phyloP scores from a whole-genome alignment of 352 stramenopile genomes.

The Aphanomyces invadans region DNA sequence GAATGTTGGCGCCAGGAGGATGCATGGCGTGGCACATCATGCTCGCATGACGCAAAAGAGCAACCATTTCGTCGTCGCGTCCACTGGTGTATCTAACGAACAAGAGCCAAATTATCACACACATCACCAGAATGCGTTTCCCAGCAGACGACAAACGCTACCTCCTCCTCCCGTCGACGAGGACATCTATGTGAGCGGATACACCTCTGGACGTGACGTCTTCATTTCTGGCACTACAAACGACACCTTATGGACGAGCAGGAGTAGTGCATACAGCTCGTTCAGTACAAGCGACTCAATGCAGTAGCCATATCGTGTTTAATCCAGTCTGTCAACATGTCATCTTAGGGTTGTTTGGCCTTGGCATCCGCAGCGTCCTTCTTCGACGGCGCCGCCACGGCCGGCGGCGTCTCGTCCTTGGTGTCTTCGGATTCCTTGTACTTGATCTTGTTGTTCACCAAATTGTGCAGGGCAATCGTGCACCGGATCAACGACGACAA shows the following conservation, averaged over 20 bases:
- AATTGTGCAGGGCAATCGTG: constrained; percentile 97
- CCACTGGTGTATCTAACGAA: neutral
- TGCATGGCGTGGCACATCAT: neutral
- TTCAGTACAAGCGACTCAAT: neutral
- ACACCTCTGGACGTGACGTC: neutral
- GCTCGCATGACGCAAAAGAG: neutral
- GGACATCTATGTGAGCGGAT: constrained; percentile 14
- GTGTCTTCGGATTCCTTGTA: constrained; percentile 85
- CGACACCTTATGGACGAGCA: neutral
- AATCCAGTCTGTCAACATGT: neutral
- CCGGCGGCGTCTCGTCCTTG: constrained; percentile 11
- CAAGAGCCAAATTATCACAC: neutral
- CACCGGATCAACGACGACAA: constrained; percentile 95
- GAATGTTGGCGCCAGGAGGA: neutral
- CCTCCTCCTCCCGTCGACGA: neutral
- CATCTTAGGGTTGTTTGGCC: neutral
- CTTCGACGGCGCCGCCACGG: neutral
- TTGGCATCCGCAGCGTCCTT: neutral
- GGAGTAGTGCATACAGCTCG: neutral
- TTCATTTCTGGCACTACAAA: neutral
- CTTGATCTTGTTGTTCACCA: constrained; percentile 99
- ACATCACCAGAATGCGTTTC: neutral
- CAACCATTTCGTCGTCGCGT: neutral
- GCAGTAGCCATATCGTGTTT: neutral
- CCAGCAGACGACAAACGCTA: neutral